Evolutionary conservation across 805 yeast species (phyloP).

Genomic region (Metschnikowia gelsemii): DNA sequence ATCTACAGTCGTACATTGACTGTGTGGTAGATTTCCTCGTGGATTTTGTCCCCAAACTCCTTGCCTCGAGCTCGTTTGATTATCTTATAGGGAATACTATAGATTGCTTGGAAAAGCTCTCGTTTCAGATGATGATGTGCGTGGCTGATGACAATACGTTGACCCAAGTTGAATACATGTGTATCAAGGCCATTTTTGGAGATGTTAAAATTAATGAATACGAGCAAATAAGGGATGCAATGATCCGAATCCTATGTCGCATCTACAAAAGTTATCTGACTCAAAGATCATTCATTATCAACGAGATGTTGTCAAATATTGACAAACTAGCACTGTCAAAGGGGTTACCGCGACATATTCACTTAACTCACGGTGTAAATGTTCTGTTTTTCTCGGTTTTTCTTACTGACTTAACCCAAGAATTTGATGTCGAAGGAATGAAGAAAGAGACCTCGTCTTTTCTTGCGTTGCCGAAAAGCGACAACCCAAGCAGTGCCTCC

Average conservation of each 20-base stretch:
- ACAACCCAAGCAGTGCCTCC: conserved; percentile 7
- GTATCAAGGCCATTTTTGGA: conserved; percentile 41
- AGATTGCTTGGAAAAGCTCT: conserved; percentile 14
- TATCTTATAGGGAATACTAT: conserved; percentile 1
- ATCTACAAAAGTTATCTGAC: conserved; percentile 44
- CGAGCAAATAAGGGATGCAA: conserved; percentile 28
- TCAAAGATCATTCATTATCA: conserved; percentile 60
- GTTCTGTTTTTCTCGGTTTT: conserved; percentile 52
- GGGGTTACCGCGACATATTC: conserved; percentile 41
- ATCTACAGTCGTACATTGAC: conserved; percentile 44
- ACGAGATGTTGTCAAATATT: conserved; percentile 55
- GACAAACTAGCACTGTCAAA: conserved; percentile 50
- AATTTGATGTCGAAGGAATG: conserved; percentile 25
- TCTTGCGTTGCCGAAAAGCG: conserved; percentile 6
- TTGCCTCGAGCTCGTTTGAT: conserved; percentile 18
- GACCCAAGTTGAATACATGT: conserved; percentile 59
- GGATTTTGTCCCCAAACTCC: conserved; percentile 29
- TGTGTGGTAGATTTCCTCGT: conserved; percentile 43
- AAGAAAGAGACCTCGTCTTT: conserved; percentile 6
- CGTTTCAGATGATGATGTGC: conserved; percentile 16
- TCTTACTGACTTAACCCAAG: conserved; percentile 42
- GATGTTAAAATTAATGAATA: conserved; percentile 25
- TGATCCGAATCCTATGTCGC: conserved; percentile 30
- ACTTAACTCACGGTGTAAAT: conserved; percentile 43
- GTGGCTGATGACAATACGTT: conserved; percentile 47